Conservation (phyloP, 129 eudicot genomes). For the Daucus carota region DH1_v3.0 NC_030389.2:36970501-36971000, state of each 20-base stretch:
- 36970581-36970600: background rate
- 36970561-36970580: background rate
- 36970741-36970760: slow-evolving; percentile 24
- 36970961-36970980: background rate
- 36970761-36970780: slow-evolving; percentile 30
- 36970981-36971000: background rate
- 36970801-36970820: slow-evolving; percentile 45
- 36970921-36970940: background rate
- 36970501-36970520: too few species aligned
- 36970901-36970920: background rate
- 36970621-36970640: background rate
- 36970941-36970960: background rate
- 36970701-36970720: slow-evolving; percentile 36
- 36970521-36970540: too few species aligned
- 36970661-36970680: slow-evolving; percentile 21
- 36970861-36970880: slow-evolving; percentile 21
- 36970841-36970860: slow-evolving; percentile 7
- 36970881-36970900: slow-evolving; percentile 27
- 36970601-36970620: background rate
- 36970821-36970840: slow-evolving; percentile 46
- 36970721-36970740: slow-evolving; percentile 9
- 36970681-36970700: slow-evolving; percentile 24
- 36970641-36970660: slow-evolving; percentile 4
- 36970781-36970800: slow-evolving; percentile 38
- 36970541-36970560: background rate